Conservation (phyloP, 2,329 filamentous ascomycete species). For the Colletotrichum melonis region DNA sequence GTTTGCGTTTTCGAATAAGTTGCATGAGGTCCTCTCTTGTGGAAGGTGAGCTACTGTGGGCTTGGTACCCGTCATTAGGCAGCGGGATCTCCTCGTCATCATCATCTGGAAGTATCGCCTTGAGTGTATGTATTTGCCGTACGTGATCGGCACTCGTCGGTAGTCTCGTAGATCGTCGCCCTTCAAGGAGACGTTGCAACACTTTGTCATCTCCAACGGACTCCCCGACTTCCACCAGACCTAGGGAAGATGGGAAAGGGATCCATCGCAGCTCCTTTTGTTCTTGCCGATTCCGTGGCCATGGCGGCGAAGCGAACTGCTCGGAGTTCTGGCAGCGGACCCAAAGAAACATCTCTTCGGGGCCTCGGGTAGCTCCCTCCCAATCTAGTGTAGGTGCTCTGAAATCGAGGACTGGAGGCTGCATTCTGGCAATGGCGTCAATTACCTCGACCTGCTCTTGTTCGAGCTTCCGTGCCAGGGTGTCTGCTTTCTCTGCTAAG, state of each 20-base stretch:
- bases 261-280: constrained; percentile 7
- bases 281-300: constrained; percentile 33
- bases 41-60: too few relatives aligned
- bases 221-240: background rate
- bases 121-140: background rate
- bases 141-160: constrained; percentile 13
- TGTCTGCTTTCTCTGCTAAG: constrained; percentile 34
- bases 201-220: background rate
- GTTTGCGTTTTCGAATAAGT: constrained; percentile 20
- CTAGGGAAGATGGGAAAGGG: constrained; percentile 4
- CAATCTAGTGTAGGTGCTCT: constrained; percentile 40
- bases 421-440: constrained; percentile 42
- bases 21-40: background rate
- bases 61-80: background rate
- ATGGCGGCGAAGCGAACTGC: constrained; percentile 14
- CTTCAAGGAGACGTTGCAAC: background rate
- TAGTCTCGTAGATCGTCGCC: background rate
- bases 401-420: constrained; percentile 44
- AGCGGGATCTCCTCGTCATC: constrained; percentile 1
- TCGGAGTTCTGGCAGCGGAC: constrained; percentile 12
- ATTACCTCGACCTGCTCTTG: constrained; percentile 44
- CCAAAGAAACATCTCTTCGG: constrained; percentile 41
- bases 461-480: constrained; percentile 34
- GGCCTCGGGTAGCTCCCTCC: constrained; percentile 29
- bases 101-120: background rate